phyloP scores from a whole-genome alignment of 225 moss, liverwort and hornwort genomes.

The Sphagnum contortum region DNA sequence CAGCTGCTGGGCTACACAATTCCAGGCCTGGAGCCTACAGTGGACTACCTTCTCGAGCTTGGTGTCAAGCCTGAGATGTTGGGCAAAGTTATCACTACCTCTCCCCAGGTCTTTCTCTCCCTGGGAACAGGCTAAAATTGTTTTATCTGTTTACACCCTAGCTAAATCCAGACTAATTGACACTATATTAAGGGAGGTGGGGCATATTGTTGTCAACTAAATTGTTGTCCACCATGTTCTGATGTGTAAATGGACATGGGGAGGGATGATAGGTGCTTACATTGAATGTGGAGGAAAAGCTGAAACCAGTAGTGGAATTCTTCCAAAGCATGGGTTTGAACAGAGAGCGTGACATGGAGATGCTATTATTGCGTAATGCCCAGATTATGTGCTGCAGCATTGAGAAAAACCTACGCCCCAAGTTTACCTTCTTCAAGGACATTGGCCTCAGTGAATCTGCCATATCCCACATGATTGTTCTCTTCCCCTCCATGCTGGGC shows the following conservation, averaged over 20 bases:
- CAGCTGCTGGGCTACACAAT: slow-evolving; percentile 73
- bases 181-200: too few species aligned
- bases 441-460: slow-evolving; percentile 35
- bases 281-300: slow-evolving; percentile 66
- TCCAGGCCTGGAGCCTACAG: slow-evolving; percentile 52
- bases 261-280: slow-evolving; percentile 56
- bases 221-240: too few species aligned
- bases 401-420: slow-evolving; percentile 70
- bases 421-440: slow-evolving; percentile 49
- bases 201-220: too few species aligned
- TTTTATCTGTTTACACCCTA: too few species aligned
- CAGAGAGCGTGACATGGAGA: slow-evolving; percentile 67
- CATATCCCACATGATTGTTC: slow-evolving; percentile 69
- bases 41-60: slow-evolving; percentile 51
- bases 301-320: slow-evolving; percentile 70
- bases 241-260: slow-evolving; percentile 8
- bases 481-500: slow-evolving; percentile 74
- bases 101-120: slow-evolving; percentile 50
- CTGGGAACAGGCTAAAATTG: too few species aligned
- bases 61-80: slow-evolving; percentile 57
- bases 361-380: slow-evolving; percentile 56
- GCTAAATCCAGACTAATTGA: too few species aligned
- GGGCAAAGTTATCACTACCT: slow-evolving; percentile 63
- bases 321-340: slow-evolving; percentile 67
- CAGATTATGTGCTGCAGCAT: slow-evolving; percentile 83